Evolutionary conservation across 371 early-diverging fungal genomes (phyloP).

Genomic region (Conidiobolus incongruus): DNA sequence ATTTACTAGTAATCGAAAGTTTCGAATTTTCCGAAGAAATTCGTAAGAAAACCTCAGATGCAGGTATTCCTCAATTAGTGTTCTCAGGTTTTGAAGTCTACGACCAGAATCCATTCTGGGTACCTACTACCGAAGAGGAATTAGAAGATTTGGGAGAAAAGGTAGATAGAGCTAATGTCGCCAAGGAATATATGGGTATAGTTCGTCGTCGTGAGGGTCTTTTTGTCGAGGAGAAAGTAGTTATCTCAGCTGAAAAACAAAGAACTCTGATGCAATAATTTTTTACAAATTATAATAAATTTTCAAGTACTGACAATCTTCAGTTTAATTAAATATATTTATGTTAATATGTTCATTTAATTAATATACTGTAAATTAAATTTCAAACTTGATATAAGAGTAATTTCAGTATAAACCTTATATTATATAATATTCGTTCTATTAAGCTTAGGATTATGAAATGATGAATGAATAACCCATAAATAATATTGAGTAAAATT

Average conservation of each 20-base stretch:
- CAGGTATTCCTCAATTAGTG: conserved; percentile 83
- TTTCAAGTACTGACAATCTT: too few species aligned
- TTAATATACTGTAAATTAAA: too few species aligned
- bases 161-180: conserved; percentile 88
- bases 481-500: too few species aligned
- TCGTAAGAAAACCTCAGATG: conserved; percentile 80
- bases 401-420: too few species aligned
- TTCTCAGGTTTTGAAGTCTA: conserved; percentile 80
- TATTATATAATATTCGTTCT: too few species aligned
- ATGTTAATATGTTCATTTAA: too few species aligned
- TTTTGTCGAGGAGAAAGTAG: conserved; percentile 72
- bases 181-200: conserved; percentile 83
- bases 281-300: neutral
- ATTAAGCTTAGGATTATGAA: too few species aligned
- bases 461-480: too few species aligned
- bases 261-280: conserved; percentile 44
- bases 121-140: conserved; percentile 89
- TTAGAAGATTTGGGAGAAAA: conserved; percentile 92
- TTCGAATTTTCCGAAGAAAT: conserved; percentile 98
- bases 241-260: conserved; percentile 87
- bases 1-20: conserved; percentile 92
- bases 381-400: too few species aligned
- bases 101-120: conserved; percentile 95
- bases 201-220: conserved; percentile 88
- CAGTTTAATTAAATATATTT: too few species aligned